These are phyloP conservation scores for Xerocomus brunneocitrinus DNA, from an alignment of 768 basidiomycete species.

Conservation along the genomic window DNA sequence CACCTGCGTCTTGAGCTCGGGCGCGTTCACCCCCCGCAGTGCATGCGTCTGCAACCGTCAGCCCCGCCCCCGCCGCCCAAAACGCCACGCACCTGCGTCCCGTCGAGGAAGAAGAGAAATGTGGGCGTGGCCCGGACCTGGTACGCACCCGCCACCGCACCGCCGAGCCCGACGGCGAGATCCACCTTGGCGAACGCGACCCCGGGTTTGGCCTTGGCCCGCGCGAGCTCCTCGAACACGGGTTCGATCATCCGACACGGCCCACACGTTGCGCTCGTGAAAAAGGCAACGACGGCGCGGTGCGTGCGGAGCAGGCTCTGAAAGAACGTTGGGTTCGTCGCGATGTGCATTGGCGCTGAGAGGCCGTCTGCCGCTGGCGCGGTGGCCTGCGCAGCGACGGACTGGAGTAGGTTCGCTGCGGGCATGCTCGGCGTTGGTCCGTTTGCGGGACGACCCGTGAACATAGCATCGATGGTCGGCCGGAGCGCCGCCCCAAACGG, in stretches of 20 bases:
- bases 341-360: slow-evolving; percentile 60
- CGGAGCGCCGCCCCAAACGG: slow-evolving; percentile 83
- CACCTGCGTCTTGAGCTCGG: slow-evolving; percentile 68
- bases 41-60: slow-evolving; percentile 50
- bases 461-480: slow-evolving; percentile 92
- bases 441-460: slow-evolving; percentile 27
- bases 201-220: slow-evolving; percentile 46
- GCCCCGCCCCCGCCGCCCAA: neutral
- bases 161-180: slow-evolving; percentile 62
- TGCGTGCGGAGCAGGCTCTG: slow-evolving; percentile 59
- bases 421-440: too few relatives aligned
- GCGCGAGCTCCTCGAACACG: slow-evolving; percentile 72
- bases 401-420: slow-evolving; percentile 34
- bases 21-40: slow-evolving; percentile 64
- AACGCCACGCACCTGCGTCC: slow-evolving; percentile 50
- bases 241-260: slow-evolving; percentile 86
- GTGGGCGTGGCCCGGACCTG: slow-evolving; percentile 78
- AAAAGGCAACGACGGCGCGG: slow-evolving; percentile 73
- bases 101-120: slow-evolving; percentile 82
- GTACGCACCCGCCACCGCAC: slow-evolving; percentile 55
- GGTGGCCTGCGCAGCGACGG: slow-evolving; percentile 46
- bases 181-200: slow-evolving; percentile 86
- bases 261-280: slow-evolving; percentile 70
- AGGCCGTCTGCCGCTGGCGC: slow-evolving; percentile 40
- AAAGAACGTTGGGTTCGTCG: slow-evolving; percentile 74